phyloP scores from a whole-genome alignment of 306 rosid genomes.

The Benincasa hispida region DNA sequence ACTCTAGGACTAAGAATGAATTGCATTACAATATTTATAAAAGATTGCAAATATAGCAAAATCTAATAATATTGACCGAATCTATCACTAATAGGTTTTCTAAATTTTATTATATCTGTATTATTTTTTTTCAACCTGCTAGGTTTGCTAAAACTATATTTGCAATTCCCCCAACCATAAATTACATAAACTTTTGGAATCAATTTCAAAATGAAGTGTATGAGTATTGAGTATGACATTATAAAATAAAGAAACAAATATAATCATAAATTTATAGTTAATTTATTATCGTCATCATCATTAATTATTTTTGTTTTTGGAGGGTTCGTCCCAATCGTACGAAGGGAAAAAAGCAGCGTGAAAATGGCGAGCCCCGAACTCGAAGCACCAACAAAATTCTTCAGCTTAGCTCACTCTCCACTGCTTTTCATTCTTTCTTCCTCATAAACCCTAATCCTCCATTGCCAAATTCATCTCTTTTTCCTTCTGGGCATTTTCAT shows the following conservation, averaged over 20 bases:
- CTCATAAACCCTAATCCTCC: conserved; percentile 1
- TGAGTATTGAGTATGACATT: too few relatives aligned
- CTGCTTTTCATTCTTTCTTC: not conserved
- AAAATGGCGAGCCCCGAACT: not conserved
- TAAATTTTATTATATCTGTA: too few relatives aligned
- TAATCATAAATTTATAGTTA: not conserved
- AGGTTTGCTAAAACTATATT: too few relatives aligned
- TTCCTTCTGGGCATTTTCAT: not conserved
- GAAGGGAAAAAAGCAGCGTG: not conserved
- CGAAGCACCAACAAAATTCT: not conserved
- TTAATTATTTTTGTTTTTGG: not conserved
- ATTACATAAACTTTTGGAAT: too few relatives aligned
- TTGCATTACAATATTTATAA: too few relatives aligned
- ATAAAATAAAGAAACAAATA: not conserved
- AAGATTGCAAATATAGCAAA: too few relatives aligned
- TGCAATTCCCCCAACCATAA: too few relatives aligned
- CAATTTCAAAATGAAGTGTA: too few relatives aligned
- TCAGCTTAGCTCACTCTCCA: not conserved
- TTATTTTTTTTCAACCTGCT: too few relatives aligned
- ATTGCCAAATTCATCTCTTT: not conserved
- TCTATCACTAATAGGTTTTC: too few relatives aligned
- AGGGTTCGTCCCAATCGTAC: not conserved
- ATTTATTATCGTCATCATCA: not conserved
- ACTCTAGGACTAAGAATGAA: too few relatives aligned
- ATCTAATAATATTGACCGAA: too few relatives aligned